Evolutionary conservation across 306 rosid genomes (phyloP).

Genomic region (Sophora flavescens): DNA sequence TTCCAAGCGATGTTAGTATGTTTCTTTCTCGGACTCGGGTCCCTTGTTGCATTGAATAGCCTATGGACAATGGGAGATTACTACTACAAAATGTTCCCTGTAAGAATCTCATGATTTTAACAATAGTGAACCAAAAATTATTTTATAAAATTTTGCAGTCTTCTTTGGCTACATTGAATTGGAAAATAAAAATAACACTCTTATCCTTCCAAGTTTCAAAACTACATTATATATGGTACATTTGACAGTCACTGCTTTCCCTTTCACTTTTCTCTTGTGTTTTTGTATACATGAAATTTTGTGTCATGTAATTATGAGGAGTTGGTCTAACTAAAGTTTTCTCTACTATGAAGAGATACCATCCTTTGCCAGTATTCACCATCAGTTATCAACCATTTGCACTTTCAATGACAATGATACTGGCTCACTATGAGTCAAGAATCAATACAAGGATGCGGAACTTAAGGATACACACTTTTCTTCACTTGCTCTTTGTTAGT

Average conservation of each 20-base stretch:
- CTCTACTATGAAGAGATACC: too few relatives aligned
- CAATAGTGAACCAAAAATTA: background rate
- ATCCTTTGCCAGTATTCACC: too few relatives aligned
- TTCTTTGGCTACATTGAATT: too few relatives aligned
- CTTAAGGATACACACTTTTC: constrained; percentile 20
- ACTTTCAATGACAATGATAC: too few relatives aligned
- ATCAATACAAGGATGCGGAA: too few relatives aligned
- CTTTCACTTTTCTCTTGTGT: background rate
- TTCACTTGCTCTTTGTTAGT: constrained; percentile 23
- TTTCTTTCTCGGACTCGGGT: constrained; percentile 74
- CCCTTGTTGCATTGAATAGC: constrained; percentile 63
- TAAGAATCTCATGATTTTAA: background rate
- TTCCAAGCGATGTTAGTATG: constrained; percentile 55
- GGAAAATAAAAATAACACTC: background rate
- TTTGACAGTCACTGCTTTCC: background rate
- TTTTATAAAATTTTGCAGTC: too few relatives aligned
- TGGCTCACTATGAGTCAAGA: too few relatives aligned
- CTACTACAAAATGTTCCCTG: constrained; percentile 49
- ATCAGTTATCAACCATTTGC: too few relatives aligned
- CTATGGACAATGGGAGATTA: constrained; percentile 66
- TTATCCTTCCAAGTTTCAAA: background rate
- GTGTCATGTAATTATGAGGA: background rate
- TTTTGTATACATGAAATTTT: background rate
- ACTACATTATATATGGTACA: too few relatives aligned
- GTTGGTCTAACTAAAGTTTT: too few relatives aligned